Percentiles rank a stretch among this genome's conserved stretches.
These are phyloP conservation scores for Tulasnella sp. DNA, from an alignment of 768 basidiomycete species.

Conservation along the genomic window DNA sequence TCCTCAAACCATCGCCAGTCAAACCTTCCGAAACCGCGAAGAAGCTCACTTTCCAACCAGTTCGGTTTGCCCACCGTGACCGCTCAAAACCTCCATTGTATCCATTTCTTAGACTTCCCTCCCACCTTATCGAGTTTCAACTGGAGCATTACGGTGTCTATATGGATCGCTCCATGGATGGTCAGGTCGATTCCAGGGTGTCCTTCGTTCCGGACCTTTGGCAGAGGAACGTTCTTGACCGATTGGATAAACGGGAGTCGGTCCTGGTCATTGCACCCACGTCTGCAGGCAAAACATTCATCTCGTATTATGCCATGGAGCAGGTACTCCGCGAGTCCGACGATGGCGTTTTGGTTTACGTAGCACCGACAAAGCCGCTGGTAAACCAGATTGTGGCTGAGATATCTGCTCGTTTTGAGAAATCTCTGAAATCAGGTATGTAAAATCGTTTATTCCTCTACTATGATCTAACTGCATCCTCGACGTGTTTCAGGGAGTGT, in stretches of 20 bases:
- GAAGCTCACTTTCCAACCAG: background rate
- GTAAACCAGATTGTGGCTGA: conserved; percentile 60
- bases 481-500: conserved; percentile 44
- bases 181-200: conserved; percentile 53
- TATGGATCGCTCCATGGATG: conserved; percentile 71
- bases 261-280: conserved; percentile 53
- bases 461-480: background rate
- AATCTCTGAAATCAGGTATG: conserved; percentile 47
- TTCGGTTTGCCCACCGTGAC: conserved; percentile 30
- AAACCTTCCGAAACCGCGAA: background rate
- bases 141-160: conserved; percentile 63
- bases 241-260: conserved; percentile 55
- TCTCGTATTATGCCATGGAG: conserved; percentile 75
- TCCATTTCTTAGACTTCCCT: conserved; percentile 53
- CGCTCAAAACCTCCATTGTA: conserved; percentile 41
- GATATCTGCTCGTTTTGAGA: conserved; percentile 64
- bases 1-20: conserved; percentile 17
- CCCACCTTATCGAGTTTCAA: conserved; percentile 62
- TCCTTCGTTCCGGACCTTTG: conserved; percentile 65
- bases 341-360: conserved; percentile 64
- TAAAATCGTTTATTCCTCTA: background rate
- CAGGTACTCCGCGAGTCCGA: conserved; percentile 57
- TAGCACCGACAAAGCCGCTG: conserved; percentile 71
- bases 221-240: conserved; percentile 64
- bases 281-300: conserved; percentile 59